These are phyloP conservation scores for Mortierella polycephala DNA, from an alignment of 371 early-diverging fungal species.

Conservation along the genomic window DNA sequence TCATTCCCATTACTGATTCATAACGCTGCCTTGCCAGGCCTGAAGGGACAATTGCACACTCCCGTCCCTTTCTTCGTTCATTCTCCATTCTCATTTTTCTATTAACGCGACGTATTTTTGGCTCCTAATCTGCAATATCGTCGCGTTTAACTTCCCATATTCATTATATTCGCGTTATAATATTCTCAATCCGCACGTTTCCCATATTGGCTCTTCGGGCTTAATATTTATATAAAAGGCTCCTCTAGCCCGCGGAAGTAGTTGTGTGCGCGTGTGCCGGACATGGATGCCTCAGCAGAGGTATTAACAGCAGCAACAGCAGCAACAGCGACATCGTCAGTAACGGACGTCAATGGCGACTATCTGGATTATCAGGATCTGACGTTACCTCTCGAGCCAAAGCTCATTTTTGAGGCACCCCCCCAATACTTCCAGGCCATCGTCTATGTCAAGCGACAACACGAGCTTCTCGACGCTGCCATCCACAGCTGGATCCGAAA, in stretches of 20 bases:
- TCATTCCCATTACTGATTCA: background rate
- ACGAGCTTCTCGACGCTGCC: conserved; percentile 40
- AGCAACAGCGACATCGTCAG: conserved; percentile 3
- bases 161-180: background rate
- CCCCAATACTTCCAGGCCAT: conserved; percentile 43
- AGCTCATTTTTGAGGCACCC: conserved; percentile 50
- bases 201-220: background rate
- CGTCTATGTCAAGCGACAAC: conserved; percentile 50
- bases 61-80: background rate
- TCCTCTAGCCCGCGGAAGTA: background rate
- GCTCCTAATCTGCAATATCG: too few species aligned
- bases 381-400: conserved; percentile 44
- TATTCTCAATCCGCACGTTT: background rate
- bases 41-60: too few species aligned
- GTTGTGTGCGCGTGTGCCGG: conserved; percentile 8
- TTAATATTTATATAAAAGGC: too few species aligned
- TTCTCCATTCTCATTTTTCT: too few species aligned
- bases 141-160: too few species aligned
- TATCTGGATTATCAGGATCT: conserved; percentile 46
- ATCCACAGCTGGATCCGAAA: conserved; percentile 40
- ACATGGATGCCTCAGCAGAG: conserved; percentile 12
- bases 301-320: too few species aligned
- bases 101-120: too few species aligned
- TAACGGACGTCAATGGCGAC: conserved; percentile 18
- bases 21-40: background rate